Evolutionary conservation across 2,329 filamentous ascomycete species (phyloP).

Genomic region (Dactylonectria macrodidyma): DNA sequence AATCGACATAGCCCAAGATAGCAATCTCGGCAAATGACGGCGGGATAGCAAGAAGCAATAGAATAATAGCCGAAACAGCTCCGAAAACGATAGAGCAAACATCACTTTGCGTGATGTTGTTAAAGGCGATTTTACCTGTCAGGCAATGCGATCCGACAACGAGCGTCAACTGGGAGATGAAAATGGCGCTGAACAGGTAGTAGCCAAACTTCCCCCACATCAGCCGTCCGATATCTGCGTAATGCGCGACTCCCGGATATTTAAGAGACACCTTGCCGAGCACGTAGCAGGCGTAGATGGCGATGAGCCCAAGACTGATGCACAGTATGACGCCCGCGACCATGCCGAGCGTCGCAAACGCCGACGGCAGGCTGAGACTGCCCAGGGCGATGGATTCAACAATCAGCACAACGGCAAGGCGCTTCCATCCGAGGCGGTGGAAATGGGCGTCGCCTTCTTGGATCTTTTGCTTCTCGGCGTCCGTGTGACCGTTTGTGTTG

Average conservation of each 20-base stretch:
- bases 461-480: constrained; percentile 3
- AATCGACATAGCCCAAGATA: constrained; percentile 1
- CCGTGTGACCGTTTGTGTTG: not conserved
- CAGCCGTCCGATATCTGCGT: constrained; percentile 5
- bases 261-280: not conserved
- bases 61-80: not conserved
- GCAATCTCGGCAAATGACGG: constrained; percentile 3
- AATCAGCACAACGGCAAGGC: constrained; percentile 1
- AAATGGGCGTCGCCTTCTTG: not conserved
- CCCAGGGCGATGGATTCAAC: constrained; percentile 6
- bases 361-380: not conserved
- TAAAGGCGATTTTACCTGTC: constrained; percentile 6
- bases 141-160: constrained; percentile 6
- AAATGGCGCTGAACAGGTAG: not conserved
- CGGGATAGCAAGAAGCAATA: not conserved
- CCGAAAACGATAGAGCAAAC: constrained; percentile 8
- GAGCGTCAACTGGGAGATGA: constrained; percentile 7
- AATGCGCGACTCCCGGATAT: not conserved
- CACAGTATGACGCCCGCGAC: constrained; percentile 5
- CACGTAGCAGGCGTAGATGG: constrained; percentile 7
- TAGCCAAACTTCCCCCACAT: constrained; percentile 4
- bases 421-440: constrained; percentile 10
- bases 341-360: constrained; percentile 11
- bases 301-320: not conserved
- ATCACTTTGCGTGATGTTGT: constrained; percentile 5